Percentiles rank a stretch among this genome's conserved stretches.
These are phyloP conservation scores for Puccinellia tenuiflora DNA, from an alignment of 176 grass and related monocot species.

Conservation along the genomic window DNA sequence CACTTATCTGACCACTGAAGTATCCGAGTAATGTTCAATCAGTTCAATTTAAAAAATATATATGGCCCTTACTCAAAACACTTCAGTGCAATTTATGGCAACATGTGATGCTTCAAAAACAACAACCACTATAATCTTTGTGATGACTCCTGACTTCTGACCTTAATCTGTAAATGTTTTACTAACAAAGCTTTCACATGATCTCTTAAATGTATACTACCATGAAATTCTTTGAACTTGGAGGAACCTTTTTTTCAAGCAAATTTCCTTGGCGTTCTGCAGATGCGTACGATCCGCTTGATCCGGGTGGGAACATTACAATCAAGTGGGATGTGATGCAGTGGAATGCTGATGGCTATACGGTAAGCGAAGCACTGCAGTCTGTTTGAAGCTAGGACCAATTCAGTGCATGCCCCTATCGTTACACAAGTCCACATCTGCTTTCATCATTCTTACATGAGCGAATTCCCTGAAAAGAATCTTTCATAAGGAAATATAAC, in stretches of 20 bases:
- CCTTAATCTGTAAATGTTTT: background rate
- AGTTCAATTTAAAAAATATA: background rate
- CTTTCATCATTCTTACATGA: background rate
- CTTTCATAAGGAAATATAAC: background rate
- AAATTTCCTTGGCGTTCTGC: slow-evolving; percentile 19
- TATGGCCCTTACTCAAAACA: background rate
- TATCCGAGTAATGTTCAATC: background rate
- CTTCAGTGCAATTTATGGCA: background rate
- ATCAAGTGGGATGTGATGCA: slow-evolving; percentile 85
- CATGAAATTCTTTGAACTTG: background rate
- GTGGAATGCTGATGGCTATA: slow-evolving; percentile 76
- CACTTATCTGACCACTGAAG: background rate
- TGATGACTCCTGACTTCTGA: background rate
- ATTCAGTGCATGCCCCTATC: background rate
- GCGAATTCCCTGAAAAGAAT: background rate
- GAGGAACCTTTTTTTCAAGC: background rate
- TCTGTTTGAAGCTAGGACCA: background rate
- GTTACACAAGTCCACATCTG: background rate
- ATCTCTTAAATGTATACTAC: background rate
- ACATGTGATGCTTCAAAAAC: background rate
- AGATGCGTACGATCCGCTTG: slow-evolving; percentile 78
- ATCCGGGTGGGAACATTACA: slow-evolving; percentile 81
- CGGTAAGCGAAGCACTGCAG: slow-evolving; percentile 37
- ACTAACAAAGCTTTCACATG: background rate
- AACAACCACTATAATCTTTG: background rate